A percentile compares a stretch with the other conserved stretches of the same genome.
phyloP scores from a whole-genome alignment of 768 basidiomycete species.

The Postia placenta region DNA sequence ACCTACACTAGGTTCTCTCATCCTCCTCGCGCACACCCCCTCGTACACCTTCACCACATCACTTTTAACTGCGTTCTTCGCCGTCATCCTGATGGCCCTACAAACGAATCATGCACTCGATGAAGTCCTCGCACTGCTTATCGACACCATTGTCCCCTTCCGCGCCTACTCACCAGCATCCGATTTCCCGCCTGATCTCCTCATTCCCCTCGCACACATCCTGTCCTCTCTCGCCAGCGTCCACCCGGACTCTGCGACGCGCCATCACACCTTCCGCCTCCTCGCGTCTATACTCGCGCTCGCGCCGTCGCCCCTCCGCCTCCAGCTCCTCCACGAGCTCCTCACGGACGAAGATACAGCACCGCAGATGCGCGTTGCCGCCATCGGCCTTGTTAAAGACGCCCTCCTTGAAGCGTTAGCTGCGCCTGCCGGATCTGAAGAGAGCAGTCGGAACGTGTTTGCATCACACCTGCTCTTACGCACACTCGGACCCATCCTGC shows the following conservation, averaged over 20 bases:
- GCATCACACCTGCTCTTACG: constrained; percentile 49
- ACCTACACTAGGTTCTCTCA: constrained; percentile 14
- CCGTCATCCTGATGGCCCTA: constrained; percentile 28
- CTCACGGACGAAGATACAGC: constrained; percentile 38
- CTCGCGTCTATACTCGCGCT: constrained; percentile 47
- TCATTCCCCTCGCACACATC: constrained; percentile 41
- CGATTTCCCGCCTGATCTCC: constrained; percentile 37
- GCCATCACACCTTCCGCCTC: constrained; percentile 58
- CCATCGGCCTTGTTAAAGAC: constrained; percentile 66
- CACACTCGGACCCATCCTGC: constrained; percentile 53
- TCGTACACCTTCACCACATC: constrained; percentile 8
- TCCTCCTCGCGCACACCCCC: constrained; percentile 21
- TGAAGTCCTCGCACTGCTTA: constrained; percentile 53
- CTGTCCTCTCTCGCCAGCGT: constrained; percentile 54
- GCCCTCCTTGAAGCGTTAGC: constrained; percentile 49
- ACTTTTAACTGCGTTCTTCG: constrained; percentile 13
- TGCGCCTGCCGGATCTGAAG: constrained; percentile 12
- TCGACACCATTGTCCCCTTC: constrained; percentile 25
- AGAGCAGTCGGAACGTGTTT: constrained; percentile 35
- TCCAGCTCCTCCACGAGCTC: constrained; percentile 52
- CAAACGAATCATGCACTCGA: constrained; percentile 51
- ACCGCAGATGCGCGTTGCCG: constrained; percentile 65
- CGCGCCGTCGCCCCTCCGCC: constrained; percentile 39
- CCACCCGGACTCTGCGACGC: constrained; percentile 50
- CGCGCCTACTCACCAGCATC: constrained; percentile 8